These are phyloP conservation scores for Verbascum thapsus DNA, from an alignment of 257 asterid genomes.

Conservation along the genomic window DNA sequence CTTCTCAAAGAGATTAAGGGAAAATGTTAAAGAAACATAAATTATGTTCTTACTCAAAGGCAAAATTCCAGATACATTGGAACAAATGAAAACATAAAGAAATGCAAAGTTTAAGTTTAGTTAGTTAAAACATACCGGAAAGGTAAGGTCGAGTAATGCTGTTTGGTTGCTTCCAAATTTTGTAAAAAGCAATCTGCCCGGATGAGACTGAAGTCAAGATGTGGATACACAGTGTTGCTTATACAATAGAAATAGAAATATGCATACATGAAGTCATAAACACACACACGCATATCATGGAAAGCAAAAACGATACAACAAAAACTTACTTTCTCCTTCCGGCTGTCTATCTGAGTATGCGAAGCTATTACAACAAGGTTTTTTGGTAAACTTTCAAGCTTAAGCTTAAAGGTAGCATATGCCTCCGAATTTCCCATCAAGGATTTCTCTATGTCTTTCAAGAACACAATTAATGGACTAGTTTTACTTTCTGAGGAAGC, in stretches of 20 bases:
- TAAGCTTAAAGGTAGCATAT: slow-evolving; percentile 55
- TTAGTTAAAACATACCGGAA: slow-evolving; percentile 58
- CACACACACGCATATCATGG: too few relatives aligned
- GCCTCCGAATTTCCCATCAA: slow-evolving; percentile 66
- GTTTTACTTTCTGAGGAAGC: slow-evolving; percentile 65
- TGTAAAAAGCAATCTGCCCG: slow-evolving; percentile 76
- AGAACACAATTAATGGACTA: slow-evolving; percentile 61
- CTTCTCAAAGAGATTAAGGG: neutral
- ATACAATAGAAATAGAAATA: neutral
- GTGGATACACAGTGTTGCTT: slow-evolving; percentile 19
- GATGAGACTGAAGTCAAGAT: slow-evolving; percentile 59
- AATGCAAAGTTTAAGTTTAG: neutral
- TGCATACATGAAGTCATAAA: neutral
- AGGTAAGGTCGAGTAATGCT: slow-evolving; percentile 81
- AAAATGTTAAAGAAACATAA: neutral
- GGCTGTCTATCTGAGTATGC: slow-evolving; percentile 72
- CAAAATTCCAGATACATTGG: neutral
- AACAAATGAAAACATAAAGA: slow-evolving; percentile 5
- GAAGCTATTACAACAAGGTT: slow-evolving; percentile 79
- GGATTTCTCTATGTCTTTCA: slow-evolving; percentile 84
- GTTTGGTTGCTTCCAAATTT: slow-evolving; percentile 84
- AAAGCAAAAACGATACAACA: slow-evolving; percentile 13
- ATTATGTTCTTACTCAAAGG: too few relatives aligned
- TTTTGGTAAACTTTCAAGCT: slow-evolving; percentile 72
- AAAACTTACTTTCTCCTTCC: slow-evolving; percentile 76